Base-by-base conservation (phyloP, 805 yeast species). In the Candida khao-thaluensis region DNA sequence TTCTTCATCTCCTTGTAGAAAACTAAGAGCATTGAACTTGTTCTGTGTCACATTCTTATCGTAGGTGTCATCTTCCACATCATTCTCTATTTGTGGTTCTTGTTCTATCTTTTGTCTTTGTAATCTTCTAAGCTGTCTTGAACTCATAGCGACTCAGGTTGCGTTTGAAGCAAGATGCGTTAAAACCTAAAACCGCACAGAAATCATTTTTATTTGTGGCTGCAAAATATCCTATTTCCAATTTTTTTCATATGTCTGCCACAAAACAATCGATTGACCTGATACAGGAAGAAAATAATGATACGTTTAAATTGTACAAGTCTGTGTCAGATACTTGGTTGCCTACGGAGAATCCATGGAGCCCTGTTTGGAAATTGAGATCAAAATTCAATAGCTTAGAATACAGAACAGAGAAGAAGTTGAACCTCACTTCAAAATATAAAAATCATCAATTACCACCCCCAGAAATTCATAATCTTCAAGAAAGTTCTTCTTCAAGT, bases 71-170 rank as follows among this genome's bases (percentile, higher is more conserved):
- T 31, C 38, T 2, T 20, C 35, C 14, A 31, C 17, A 15, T 18
- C 11, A 3, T 16, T 20, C 9, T 17, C 24, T 7, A 14, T 31
- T 7, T 44, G 18, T 17, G 28, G 36, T 7, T 25, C 25, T 14
- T 47, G 50, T 24, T 50, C 55, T 15, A 47, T 41, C 39, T 49
- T 47, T 37, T 59, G 59, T 30, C 52, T 66, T 41, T 73, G 72
- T 9, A 76, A 53, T 39, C 66, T 62, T 44, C 68, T 68, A 32
- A 76, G 56, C 5, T 75, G 76, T 48, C 80, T 64, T 2, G 76
- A 69, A 57, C 79, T 73, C 81, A 76, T 75, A 29, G n/a, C n/a
- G n/a, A n/a, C 20, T 37, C 35, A 22, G 20, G 7, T 22, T n/a
- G n/a, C n/a, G n/a, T n/a, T n/a, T n/a, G 24, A 8, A 22, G 24